Conservation (phyloP, 352 stramenopile species). For the Blastocystis sp. region DNA sequence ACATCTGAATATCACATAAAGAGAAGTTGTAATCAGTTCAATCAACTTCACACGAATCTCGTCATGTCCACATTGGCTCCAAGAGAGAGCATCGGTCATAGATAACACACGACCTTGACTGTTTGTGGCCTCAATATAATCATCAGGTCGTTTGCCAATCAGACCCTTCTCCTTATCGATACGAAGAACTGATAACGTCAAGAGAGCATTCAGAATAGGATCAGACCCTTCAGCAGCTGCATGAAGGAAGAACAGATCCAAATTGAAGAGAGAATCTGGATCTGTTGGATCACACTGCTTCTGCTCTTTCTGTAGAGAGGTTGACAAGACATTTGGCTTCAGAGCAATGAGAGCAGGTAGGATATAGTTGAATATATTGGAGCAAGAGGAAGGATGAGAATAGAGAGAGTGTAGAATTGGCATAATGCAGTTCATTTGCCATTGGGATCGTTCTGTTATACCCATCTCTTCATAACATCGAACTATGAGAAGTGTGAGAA, state of each 20-base stretch:
- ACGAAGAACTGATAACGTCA: neutral
- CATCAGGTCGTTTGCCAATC: neutral
- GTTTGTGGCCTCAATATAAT: neutral
- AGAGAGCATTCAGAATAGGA: neutral
- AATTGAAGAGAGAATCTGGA: neutral
- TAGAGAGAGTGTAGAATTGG: conserved; percentile 31
- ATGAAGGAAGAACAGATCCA: conserved; percentile 25
- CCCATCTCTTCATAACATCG: conserved; percentile 12
- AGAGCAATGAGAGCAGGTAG: conserved; percentile 20
- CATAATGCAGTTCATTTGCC: neutral
- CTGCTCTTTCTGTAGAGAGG: neutral
- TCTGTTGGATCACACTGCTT: neutral
- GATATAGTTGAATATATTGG: conserved; percentile 38
- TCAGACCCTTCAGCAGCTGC: neutral
- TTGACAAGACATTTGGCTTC: conserved; percentile 14
- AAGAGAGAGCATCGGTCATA: neutral
- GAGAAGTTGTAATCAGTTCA: neutral
- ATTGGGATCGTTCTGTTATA: neutral
- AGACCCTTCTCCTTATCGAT: conserved; percentile 44
- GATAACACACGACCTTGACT: neutral
- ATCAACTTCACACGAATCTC: conserved; percentile 27
- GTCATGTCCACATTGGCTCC: neutral
- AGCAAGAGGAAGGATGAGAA: neutral
- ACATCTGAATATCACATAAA: neutral
- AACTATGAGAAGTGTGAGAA: neutral